Evolutionary conservation across 176 grass and related monocot genomes (phyloP), one percentile per base, ranked within the genome.

Genomic region (Areca catechu): DNA sequence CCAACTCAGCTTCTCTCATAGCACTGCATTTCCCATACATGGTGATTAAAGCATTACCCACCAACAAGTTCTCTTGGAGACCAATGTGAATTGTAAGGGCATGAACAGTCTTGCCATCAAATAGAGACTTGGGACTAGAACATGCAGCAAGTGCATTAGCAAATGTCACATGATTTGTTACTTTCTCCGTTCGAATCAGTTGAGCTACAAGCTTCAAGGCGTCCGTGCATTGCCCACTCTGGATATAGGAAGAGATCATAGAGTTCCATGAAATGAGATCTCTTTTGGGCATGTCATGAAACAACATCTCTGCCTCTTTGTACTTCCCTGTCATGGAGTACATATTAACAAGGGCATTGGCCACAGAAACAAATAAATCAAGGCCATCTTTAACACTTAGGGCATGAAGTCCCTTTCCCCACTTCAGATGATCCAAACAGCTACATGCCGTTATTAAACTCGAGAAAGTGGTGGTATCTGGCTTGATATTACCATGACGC

Each of bases 211-310:
- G 54, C 53, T 62, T 66, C 60, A 89, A 56, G 4, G 85, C 81
- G 71, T 76, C 78, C 16, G 52, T 24, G 25, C 56, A 51, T 28
- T 49, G 69, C n/a, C 63, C 54, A 21, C 19, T 73, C 29, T 87
- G 80, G 5, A 69, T 58, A n/a, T 83, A 93, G 15, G 89, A 83
- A 4, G 78, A 71, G 60, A 95, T 80, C 69, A 89, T 85, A 19
- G 75, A 85, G 63, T 95, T 95, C 81, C 77, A 95, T 29, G 89
- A 95, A 79, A 95, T 89, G 57, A 79, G 17, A 62, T 95, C 89
- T 61, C 75, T 76, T 65, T 61, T 60, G 5, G 56, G 67, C 78
- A 95, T 85, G 73, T 50, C 56, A 77, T 59, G 54, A 57, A 95
- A 95, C 16, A 95, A 65, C 69, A 71, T 50, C 61, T 85, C 24